phyloP scores from a whole-genome alignment of 345 rosid species.

The Crucihimalaya himalaica region DNA sequence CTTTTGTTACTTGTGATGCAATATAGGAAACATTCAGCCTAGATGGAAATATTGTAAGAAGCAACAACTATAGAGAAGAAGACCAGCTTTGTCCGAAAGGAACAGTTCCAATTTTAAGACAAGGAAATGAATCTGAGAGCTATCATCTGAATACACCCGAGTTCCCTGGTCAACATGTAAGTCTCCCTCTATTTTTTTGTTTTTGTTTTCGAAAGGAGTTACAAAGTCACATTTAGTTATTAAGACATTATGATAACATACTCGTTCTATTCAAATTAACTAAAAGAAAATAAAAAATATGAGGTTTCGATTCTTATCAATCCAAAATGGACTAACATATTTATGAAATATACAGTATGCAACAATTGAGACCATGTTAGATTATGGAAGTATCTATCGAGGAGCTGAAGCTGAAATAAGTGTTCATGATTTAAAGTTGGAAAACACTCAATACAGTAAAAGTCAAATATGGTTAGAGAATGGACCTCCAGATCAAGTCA shows the following conservation, averaged over 20 bases:
- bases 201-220: background rate
- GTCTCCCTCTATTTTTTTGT: background rate
- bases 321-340: too few relatives aligned
- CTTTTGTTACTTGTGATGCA: background rate
- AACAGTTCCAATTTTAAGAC: conserved; percentile 22
- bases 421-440: conserved; percentile 10
- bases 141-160: conserved; percentile 16
- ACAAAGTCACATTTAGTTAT: background rate
- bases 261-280: too few relatives aligned
- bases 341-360: conserved; percentile 16
- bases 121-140: conserved; percentile 2
- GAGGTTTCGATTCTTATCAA: too few relatives aligned
- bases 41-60: background rate
- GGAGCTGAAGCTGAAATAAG: conserved; percentile 28
- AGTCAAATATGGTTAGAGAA: conserved; percentile 35
- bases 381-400: conserved; percentile 29
- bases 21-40: conserved; percentile 22
- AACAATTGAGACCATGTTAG: conserved; percentile 18
- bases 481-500: conserved; percentile 20
- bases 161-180: conserved; percentile 17
- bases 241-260: background rate
- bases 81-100: conserved; percentile 29
- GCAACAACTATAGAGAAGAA: conserved; percentile 5
- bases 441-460: conserved; percentile 16
- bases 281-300: too few relatives aligned